Base-by-base conservation (phyloP, 225 moss, liverwort and hornwort species). In the Rhytidiadelphus loreus region DNA sequence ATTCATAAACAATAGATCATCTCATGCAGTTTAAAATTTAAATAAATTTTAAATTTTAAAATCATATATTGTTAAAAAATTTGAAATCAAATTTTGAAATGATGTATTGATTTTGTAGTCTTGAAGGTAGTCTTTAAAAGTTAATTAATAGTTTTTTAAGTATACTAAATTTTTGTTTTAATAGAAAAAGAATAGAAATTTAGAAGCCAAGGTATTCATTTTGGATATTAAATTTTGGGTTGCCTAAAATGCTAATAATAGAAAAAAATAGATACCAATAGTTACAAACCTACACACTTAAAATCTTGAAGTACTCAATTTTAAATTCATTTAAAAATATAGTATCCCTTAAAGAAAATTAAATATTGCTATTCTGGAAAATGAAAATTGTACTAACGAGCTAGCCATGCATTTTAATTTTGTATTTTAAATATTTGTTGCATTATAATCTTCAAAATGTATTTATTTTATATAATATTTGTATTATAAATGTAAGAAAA, bases 371-470 rank as follows among this genome's bases (percentile, higher is more conserved):
- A 41, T 8, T 25, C 25, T 22, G 7, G 39, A n/a, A n/a, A 69
- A 23, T 39, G 2, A 69, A 39, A 69, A 69, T 39, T 23, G 13
- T 13, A 39, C 24, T 39, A 14, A 41, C 25, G 37, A 65, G 11
- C 6, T 19, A 20, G 20, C 11, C 8, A 37, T 39, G 13, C 24
- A 8, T 0, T 69, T 2, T 24, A 8, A 24, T 24, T 24, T 59
- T 39, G 1, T 8, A 69, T 24, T 22, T 37, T 22, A 68, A 22
- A 12, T n/a, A 21, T n/a, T n/a, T 21, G 0, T 23, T n/a, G 11
- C 22, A 1, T 23, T n/a, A 3, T 18, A 23, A 22, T n/a, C n/a
- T n/a, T n/a, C 0, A 2, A 3, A 66, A 37, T 37, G 1, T 4
- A n/a, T 33, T 64, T 64, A 64, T n/a, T 5, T 9, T 37, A 35